These are phyloP conservation scores for Straminergon stramineum DNA, from an alignment of 225 moss, liverwort and hornwort genomes.

Conservation along the genomic window DNA sequence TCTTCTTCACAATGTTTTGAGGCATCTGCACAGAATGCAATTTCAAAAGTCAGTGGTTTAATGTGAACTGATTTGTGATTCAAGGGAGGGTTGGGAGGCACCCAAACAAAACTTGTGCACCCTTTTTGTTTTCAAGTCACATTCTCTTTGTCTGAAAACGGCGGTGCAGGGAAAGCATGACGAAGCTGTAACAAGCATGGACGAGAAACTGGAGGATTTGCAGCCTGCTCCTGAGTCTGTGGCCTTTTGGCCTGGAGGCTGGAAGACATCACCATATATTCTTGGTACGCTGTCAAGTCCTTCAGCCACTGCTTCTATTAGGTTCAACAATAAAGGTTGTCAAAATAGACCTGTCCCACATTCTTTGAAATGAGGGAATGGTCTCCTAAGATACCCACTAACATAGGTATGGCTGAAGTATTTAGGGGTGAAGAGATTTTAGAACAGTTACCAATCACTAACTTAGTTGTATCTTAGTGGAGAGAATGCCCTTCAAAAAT, in stretches of 20 bases:
- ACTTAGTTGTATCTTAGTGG: background rate
- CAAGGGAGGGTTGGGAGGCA: background rate
- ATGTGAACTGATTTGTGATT: background rate
- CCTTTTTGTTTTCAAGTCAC: background rate
- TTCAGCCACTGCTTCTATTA: background rate
- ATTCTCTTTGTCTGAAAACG: background rate
- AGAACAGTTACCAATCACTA: too few relatives aligned
- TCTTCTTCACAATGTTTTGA: background rate
- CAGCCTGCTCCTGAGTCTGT: background rate
- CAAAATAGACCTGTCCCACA: background rate
- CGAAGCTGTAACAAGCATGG: constrained; percentile 3
- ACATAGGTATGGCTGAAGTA: background rate
- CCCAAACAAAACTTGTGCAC: background rate
- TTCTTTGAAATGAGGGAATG: background rate
- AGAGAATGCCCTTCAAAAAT: background rate
- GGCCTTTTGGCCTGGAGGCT: constrained; percentile 23
- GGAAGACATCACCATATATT: constrained; percentile 50
- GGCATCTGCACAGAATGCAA: background rate
- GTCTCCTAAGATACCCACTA: background rate
- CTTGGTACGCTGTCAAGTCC: constrained; percentile 23
- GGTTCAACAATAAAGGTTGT: background rate
- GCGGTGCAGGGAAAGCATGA: constrained; percentile 5
- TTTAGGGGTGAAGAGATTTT: background rate
- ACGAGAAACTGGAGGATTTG: constrained; percentile 7
- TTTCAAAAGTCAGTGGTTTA: too few relatives aligned